Evolutionary conservation across 371 early-diverging fungal species (phyloP).

Genomic region (Circinella minor): DNA sequence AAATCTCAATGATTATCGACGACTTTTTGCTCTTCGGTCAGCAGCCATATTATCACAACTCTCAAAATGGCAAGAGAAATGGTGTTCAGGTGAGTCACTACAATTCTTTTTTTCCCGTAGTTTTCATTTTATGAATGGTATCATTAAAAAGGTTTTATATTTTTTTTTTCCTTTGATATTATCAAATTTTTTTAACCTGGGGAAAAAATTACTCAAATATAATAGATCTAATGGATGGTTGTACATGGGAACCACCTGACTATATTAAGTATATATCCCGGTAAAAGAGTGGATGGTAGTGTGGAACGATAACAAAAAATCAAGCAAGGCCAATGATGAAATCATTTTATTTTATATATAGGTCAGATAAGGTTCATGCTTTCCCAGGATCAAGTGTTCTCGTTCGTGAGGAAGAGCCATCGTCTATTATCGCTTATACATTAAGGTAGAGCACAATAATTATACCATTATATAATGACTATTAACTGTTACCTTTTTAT

Average conservation of each 20-base stretch:
- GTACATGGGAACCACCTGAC: constrained; percentile 43
- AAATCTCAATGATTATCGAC: constrained; percentile 44
- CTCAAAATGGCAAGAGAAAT: constrained; percentile 37
- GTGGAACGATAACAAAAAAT: neutral
- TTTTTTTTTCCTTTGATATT: too few species aligned
- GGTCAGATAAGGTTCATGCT: constrained; percentile 62
- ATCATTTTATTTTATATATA: constrained; percentile 11
- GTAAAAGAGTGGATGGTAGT: neutral
- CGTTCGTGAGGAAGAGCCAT: constrained; percentile 91
- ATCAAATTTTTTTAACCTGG: neutral
- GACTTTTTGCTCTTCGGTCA: constrained; percentile 36
- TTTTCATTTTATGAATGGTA: too few species aligned
- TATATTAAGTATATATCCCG: constrained; percentile 24
- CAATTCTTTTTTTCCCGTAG: too few species aligned
- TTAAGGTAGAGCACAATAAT: constrained; percentile 51
- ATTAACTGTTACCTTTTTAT: too few species aligned
- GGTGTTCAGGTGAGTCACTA: constrained; percentile 11
- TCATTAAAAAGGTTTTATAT: too few species aligned
- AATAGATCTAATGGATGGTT: constrained; percentile 27
- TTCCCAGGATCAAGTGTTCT: constrained; percentile 84
- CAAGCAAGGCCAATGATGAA: neutral
- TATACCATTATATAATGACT: too few species aligned
- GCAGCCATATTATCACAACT: constrained; percentile 30
- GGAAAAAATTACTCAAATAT: neutral
- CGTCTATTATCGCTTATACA: constrained; percentile 89